Evolutionary conservation across 768 basidiomycete genomes (phyloP).

Genomic region (Tricholoma flavovirens): DNA sequence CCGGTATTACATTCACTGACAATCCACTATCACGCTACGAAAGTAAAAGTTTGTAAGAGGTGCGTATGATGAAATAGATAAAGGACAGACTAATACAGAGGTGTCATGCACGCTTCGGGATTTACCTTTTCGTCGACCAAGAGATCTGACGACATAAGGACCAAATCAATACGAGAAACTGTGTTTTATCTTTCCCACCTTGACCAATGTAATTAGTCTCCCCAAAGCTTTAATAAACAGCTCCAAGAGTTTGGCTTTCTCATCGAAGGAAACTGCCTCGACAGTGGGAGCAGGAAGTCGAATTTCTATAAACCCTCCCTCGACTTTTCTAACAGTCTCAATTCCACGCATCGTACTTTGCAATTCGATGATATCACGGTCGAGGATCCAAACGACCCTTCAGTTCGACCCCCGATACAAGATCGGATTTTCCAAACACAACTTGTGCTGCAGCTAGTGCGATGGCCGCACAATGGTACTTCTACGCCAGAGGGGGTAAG

Average conservation of each 20-base stretch:
- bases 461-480: slow-evolving; percentile 38
- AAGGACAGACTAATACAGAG: slow-evolving; percentile 27
- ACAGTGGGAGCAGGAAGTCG: slow-evolving; percentile 26
- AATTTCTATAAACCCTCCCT: slow-evolving; percentile 32
- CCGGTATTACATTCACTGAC: slow-evolving; percentile 34
- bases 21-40: slow-evolving; percentile 30
- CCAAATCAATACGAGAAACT: not conserved
- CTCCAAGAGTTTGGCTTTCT: slow-evolving; percentile 23
- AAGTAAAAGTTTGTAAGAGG: not conserved
- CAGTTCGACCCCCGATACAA: slow-evolving; percentile 21
- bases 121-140: slow-evolving; percentile 29
- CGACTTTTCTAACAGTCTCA: slow-evolving; percentile 24
- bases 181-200: slow-evolving; percentile 22
- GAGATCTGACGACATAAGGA: slow-evolving; percentile 20
- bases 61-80: not conserved
- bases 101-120: slow-evolving; percentile 22
- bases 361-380: slow-evolving; percentile 31
- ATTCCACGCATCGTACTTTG: slow-evolving; percentile 21
- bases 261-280: slow-evolving; percentile 21
- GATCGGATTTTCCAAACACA: slow-evolving; percentile 28
- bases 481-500: slow-evolving; percentile 26
- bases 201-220: slow-evolving; percentile 30
- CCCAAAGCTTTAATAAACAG: slow-evolving; percentile 34
- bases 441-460: slow-evolving; percentile 38
- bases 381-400: too few species aligned